A percentile compares a stretch with the other conserved stretches of the same genome.
phyloP scores from a whole-genome alignment of 495 filamentous ascomycete species.

The Neurospora intermedia region DNA sequence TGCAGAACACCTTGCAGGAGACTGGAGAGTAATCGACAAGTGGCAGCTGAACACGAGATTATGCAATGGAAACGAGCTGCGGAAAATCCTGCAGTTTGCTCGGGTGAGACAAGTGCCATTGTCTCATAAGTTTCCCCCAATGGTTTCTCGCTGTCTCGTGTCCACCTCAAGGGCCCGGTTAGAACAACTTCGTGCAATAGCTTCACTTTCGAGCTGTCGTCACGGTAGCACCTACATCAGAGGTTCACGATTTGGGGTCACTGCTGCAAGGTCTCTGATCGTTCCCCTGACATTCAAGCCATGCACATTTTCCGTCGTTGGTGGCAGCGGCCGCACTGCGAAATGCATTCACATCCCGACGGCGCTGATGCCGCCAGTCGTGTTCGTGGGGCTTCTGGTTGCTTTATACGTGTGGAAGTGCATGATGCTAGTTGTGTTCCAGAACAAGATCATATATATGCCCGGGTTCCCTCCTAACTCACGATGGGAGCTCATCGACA shows the following conservation, averaged over 20 bases:
- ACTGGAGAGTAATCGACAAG: constrained; percentile 9
- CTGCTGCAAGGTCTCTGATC: not conserved
- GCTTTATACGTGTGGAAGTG: constrained; percentile 72
- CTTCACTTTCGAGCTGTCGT: constrained; percentile 6
- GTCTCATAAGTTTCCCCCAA: not conserved
- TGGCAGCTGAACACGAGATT: constrained; percentile 21
- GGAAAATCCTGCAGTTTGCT: constrained; percentile 9
- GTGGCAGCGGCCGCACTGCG: not conserved
- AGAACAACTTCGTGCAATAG: not conserved
- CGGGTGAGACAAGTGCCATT: constrained; percentile 8
- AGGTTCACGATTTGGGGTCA: constrained; percentile 3
- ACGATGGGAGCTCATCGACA: constrained; percentile 45
- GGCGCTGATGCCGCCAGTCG: constrained; percentile 49
- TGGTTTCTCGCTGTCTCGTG: not conserved
- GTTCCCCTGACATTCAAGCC: not conserved
- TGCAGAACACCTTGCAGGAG: constrained; percentile 10
- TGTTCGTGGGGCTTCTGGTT: constrained; percentile 57
- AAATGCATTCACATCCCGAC: constrained; percentile 39
- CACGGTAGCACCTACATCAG: not conserved
- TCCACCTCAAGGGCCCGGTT: constrained; percentile 3
- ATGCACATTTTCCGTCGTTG: not conserved
- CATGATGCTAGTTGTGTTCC: constrained; percentile 66
- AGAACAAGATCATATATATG: constrained; percentile 81
- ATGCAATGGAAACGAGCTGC: constrained; percentile 19
- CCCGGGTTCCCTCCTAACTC: constrained; percentile 56